Conservation (phyloP, 768 basidiomycete genomes). For the Dentipellis fragilis region DNA sequence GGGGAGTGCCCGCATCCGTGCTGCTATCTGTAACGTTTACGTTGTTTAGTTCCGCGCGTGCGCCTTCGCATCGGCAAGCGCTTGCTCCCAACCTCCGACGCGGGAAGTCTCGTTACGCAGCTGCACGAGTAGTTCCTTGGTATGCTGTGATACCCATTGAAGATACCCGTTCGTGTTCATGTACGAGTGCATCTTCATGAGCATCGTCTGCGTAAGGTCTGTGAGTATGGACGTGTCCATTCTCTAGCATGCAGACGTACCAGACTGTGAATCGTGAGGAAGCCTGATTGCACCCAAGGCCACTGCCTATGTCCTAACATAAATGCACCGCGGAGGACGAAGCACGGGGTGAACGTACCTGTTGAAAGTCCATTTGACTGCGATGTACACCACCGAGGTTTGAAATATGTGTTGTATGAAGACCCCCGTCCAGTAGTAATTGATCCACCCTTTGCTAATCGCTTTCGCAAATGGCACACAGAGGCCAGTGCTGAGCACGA, state of each 20-base stretch:
- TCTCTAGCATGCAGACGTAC: conserved; percentile 27
- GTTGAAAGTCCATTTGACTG: conserved; percentile 87
- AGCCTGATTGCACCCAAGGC: conserved; percentile 97
- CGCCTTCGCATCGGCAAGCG: conserved; percentile 38
- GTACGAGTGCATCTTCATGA: conserved; percentile 97
- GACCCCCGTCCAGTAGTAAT: conserved; percentile 68
- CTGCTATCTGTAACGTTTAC: conserved; percentile 15
- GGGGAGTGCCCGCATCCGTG: conserved; percentile 8
- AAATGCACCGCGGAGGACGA: background rate
- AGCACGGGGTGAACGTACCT: conserved; percentile 30
- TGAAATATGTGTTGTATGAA: conserved; percentile 78
- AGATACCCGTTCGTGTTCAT: conserved; percentile 82
- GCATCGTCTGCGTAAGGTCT: conserved; percentile 45
- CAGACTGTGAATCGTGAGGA: conserved; percentile 77
- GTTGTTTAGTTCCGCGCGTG: conserved; percentile 31
- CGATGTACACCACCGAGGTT: conserved; percentile 55
- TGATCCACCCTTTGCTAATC: conserved; percentile 69
- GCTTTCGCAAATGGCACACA: conserved; percentile 82
- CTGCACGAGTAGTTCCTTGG: conserved; percentile 30
- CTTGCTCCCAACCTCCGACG: conserved; percentile 61
- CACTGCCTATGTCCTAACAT: conserved; percentile 56
- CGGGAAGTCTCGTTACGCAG: conserved; percentile 38
- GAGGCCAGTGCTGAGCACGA: conserved; percentile 64
- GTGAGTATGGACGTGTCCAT: background rate
- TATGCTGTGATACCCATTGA: conserved; percentile 39